Evolutionary conservation across 1,284 basidiomycete genomes (phyloP), one percentile per base, ranked within the genome.

Genomic region (Puccinia triticina): DNA sequence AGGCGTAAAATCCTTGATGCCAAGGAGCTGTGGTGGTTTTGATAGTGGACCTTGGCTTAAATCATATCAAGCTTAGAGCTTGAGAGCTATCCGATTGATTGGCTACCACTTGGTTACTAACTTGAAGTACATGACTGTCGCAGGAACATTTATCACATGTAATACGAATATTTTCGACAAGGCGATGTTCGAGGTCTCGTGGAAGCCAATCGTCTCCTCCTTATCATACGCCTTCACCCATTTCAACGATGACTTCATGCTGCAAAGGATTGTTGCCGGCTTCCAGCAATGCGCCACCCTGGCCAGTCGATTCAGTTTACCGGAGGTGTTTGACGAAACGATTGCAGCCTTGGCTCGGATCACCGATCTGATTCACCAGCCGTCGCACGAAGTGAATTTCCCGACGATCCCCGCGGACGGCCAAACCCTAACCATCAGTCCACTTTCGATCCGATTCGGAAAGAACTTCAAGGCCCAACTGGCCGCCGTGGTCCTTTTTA

Each of bases 261-360:
- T 98, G 66, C 95, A 99, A 87, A 91, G 93, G 46, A 92, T 95
- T 23, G 96, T 99, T 84, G 91, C 94, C 40, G 97, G 95, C 18
- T 98, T 98, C 89, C 90, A 94, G 82, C 95, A 99, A 88, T 97
- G 95, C 85, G 97, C 96, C 0, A 95, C 94, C 0, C 89, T 99
- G 11, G 97, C 97, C 0, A 92, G 93, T 37, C 92, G 92, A 84
- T 98, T 96, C 88, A 90, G 91, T 71, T 90, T 98, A 76, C 94
- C 94, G 0, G 95, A 98, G 85, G 95, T 98, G 7, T 97, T 99
- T 86, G 97, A 99, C 88, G 96, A 93, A 84, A 94, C 98, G 77
- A 95, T 99, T 12, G 90, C 93, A 67, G 95, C 95, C 0, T 90
- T 99, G 23, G 94, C 95, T 0, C 92, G 93, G 32, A 85, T 86